Base-by-base conservation (phyloP, 257 asterid genomes). In the Verbena officinalis region DNA sequence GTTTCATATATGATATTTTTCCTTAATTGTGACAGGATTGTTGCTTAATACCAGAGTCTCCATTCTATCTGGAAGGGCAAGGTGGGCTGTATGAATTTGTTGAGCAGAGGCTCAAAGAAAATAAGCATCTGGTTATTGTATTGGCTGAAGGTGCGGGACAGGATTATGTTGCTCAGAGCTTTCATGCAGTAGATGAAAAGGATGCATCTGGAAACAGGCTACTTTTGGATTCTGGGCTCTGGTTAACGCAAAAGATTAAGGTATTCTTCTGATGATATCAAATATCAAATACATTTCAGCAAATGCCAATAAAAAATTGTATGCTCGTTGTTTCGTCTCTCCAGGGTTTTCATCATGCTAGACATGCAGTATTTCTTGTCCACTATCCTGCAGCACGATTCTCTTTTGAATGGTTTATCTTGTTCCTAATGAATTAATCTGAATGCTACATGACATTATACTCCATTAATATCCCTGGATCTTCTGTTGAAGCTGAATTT, bases 141-240 rank as follows among this genome's bases (percentile, higher is more conserved):
- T 66, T 89, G 77, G 98, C 98, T 54, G 98, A 92, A 81, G 98
- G 98, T 48, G 91, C 98, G 16, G 98, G 96, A 50, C 98, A 92
- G 77, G 98, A 92, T 64, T 87, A 75, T 73, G 78, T 85, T 61
- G 82, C 97, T 57, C 86, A 82, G 78, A 81, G 71, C 71, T 77
- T 81, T 62, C 84, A 81, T 55, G 77, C 93, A 48, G 82, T 68
- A 53, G 80, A 72, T 63, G 95, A 78, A 66, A 85, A 80, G 76
- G 98, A 92, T 73, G 98, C 95, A 40, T 92, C 98, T 24, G 97
- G 98, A 70, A 92, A 89, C 64, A 77, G 78, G 75, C 84, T 92
- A 72, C 89, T 92, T 54, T 70, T 80, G 70, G 98, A 92, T 83
- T 77, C 75, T 43, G 98, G 98, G 67, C 96, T 87, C 57, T 92